Evolutionary conservation across 83 land plant genomes (phyloP), one percentile per base, ranked within the genome.

Genomic region (Diphasiastrum complanatum): DNA sequence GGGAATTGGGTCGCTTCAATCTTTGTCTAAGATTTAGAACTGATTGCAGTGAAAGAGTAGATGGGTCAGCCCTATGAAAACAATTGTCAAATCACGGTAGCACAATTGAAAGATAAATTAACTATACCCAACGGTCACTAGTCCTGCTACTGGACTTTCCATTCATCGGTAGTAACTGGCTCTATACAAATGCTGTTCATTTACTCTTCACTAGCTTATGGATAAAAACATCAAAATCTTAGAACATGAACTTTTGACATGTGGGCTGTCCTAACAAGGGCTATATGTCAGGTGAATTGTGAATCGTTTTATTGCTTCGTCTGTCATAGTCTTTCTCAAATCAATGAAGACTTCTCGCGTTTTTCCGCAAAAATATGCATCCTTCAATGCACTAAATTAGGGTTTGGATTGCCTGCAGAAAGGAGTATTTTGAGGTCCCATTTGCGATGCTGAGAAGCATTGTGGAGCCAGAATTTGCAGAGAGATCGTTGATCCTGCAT

Each of bases 401-500:
- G n/a, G n/a, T n/a, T n/a, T 1, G 32, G 14, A 26, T 8, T 38
- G 24, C 33, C 1, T 19, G 31, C 70, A 86, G 95, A 68, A 91
- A 87, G 76, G 93, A 84, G 35, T 87, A 81, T 57, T 77, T 70
- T 54, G 95, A 87, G 67, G 70, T 91, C 24, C 71, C 97, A 27
- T 91, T 81, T 75, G 84, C 84, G 29, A 47, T 31, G 52, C 60
- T 87, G 78, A 75, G 97, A 46, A 63, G 76, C 12, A 77, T 68
- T 63, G 97, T 91, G 59, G 95, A 91, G 72, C 95, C 97, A 26
- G 45, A 69, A 3, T 87, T 91, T 69, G 89, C 87, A 12, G 70
- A 80, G 61, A 79, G 78, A 46, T 18, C 85, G 18, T 6, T 87
- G 14, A 51, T 87, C 29, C 51, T 74, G 31, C 85, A 91, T 65